Evolutionary conservation across 345 rosid species (phyloP), one percentile per base, ranked within the genome.

Genomic region (Ceriops tagal): DNA sequence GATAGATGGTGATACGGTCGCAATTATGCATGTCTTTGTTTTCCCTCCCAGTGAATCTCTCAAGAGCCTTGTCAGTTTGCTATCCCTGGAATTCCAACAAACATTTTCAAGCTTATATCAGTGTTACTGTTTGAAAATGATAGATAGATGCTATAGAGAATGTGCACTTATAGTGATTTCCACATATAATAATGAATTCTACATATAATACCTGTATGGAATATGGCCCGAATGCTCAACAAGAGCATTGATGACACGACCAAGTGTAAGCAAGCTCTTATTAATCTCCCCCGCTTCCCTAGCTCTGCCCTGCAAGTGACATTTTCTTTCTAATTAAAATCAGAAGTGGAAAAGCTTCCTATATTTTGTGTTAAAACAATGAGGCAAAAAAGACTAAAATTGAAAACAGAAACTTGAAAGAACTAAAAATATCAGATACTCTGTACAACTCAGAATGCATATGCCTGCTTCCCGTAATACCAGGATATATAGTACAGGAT

Each of bases 41-140:
- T 96, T 96, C 62, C 98, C 99, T 84, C 99, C 99, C 75, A 96
- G 71, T 30, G 99, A 96, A 75, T 96, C 99, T 80, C 99, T 96
- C 90, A 96, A 75, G 27, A 95, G 82, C 80, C 99, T 92, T 16
- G 99, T 95, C 75, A 95, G 68, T 78, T 95, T 95, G 84, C 99
- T 96, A 74, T 96, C 98, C 85, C 98, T 95, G 89, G 15, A 84
- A 95, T 97, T 96, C 86, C 75, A 55, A 22, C 24, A 24, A 7
- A 15, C 28, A 55, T 10, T 22, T 55, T 30, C 30, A 10, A 27
- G 47, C 47, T 22, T 55, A 55, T 27, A 55, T 55, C 59, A 55
- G 27, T 22, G 22, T 22, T 55, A 3, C 3, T 3, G 59, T 55
- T 55, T 0, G 5, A 55, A 11, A 55, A 8, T 26, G 5, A 28